Percentiles rank a stretch among this genome's conserved stretches.
These are phyloP conservation scores for Arthrobotrys megalospora DNA, from an alignment of 2,329 filamentous ascomycete species.

Conservation along the genomic window DNA sequence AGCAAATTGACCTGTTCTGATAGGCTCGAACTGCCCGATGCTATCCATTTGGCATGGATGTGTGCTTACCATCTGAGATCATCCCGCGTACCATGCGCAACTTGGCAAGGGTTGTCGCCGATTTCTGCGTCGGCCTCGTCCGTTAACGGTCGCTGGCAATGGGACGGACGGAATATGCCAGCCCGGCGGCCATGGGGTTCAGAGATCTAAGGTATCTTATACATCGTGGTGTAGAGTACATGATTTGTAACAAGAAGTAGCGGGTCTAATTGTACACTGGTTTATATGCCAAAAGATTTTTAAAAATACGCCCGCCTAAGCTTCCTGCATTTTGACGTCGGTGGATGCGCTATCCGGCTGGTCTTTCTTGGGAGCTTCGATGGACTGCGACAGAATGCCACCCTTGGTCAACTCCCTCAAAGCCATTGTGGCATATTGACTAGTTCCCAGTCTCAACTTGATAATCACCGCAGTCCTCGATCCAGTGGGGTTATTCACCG, in stretches of 20 bases:
- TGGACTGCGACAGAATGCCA: conserved; percentile 72
- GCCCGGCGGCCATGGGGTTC: not conserved
- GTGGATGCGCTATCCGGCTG: conserved; percentile 15
- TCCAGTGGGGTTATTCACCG: conserved; percentile 37
- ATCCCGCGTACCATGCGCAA: conserved; percentile 28
- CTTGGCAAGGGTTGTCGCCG: conserved; percentile 37
- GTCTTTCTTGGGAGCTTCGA: conserved; percentile 11
- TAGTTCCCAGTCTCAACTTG: conserved; percentile 82
- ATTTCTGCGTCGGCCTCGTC: conserved; percentile 41
- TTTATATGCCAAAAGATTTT: conserved; percentile 12
- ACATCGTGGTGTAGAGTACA: conserved; percentile 43
- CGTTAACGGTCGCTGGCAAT: not conserved
- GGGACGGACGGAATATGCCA: conserved; percentile 15
- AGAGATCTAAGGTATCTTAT: conserved; percentile 18
- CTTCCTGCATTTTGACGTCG: conserved; percentile 33
- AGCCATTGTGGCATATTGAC: conserved; percentile 88
- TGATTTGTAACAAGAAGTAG: conserved; percentile 14
- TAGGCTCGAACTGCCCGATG: conserved; percentile 57
- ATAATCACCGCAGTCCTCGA: conserved; percentile 77
- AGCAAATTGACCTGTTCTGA: conserved; percentile 46
- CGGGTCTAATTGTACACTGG: conserved; percentile 19
- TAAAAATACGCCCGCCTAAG: not conserved
- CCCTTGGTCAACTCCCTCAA: conserved; percentile 83
- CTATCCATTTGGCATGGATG: conserved; percentile 44
- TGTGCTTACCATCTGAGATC: conserved; percentile 54